Conservation (phyloP, 768 basidiomycete genomes). For the Peribolospora kevripleyi region DNA sequence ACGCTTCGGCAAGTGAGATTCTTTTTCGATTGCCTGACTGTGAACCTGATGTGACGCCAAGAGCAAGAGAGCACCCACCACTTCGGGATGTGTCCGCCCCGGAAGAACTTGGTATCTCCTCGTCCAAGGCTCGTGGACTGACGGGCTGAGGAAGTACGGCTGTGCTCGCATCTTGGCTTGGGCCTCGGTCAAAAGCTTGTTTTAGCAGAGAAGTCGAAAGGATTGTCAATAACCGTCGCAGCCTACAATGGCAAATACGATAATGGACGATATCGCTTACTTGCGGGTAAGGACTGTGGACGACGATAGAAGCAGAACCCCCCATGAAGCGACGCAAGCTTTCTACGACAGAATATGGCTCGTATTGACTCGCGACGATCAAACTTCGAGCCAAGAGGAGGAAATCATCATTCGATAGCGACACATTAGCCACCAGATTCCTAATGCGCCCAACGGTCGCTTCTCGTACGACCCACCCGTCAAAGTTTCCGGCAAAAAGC, state of each 20-base stretch:
- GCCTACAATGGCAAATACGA: not conserved
- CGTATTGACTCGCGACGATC: constrained; percentile 59
- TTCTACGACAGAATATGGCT: constrained; percentile 55
- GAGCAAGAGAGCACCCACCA: constrained; percentile 22
- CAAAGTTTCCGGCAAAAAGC: constrained; percentile 65
- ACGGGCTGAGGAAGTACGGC: constrained; percentile 48
- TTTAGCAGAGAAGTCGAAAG: not conserved
- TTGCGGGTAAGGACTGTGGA: constrained; percentile 61
- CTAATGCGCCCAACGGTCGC: not conserved
- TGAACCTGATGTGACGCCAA: too few species aligned
- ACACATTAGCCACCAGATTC: not conserved
- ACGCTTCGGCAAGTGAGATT: too few species aligned
- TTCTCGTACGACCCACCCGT: constrained; percentile 33
- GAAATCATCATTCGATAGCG: not conserved
- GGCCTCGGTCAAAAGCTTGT: constrained; percentile 47
- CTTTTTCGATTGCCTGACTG: too few species aligned
- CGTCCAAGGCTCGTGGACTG: constrained; percentile 62
- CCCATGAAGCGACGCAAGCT: constrained; percentile 47
- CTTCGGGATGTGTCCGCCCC: constrained; percentile 81
- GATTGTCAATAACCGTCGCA: too few species aligned
- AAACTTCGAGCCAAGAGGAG: constrained; percentile 25
- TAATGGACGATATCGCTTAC: constrained; percentile 20
- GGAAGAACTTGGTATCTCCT: constrained; percentile 88
- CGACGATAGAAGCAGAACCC: constrained; percentile 65
- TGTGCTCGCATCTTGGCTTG: constrained; percentile 43